Conservation (phyloP, 495 filamentous ascomycete species). For the Daldinia caldariorum region DNA sequence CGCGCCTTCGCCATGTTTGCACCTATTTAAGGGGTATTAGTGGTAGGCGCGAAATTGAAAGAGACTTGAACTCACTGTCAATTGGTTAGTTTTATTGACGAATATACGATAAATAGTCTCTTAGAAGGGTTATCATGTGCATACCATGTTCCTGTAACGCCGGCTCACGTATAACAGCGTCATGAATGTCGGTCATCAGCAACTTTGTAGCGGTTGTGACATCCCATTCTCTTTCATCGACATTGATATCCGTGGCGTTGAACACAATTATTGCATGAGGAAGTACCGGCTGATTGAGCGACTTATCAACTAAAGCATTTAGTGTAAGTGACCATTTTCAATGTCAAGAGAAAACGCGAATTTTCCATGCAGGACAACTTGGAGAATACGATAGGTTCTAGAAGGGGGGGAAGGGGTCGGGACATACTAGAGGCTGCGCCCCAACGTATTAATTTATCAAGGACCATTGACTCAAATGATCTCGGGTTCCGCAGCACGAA, state of each 20-base stretch:
- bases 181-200: constrained; percentile 49
- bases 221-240: constrained; percentile 61
- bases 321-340: not conserved
- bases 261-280: constrained; percentile 66
- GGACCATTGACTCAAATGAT: constrained; percentile 51
- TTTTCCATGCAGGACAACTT: too few species aligned
- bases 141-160: constrained; percentile 47
- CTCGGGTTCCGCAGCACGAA: constrained; percentile 61
- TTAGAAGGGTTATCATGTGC: constrained; percentile 14
- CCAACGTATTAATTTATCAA: constrained; percentile 57
- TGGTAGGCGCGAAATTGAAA: not conserved
- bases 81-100: not conserved
- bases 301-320: constrained; percentile 55
- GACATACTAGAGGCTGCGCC: constrained; percentile 47
- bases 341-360: too few species aligned
- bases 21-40: constrained; percentile 26
- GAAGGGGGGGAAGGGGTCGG: constrained; percentile 3
- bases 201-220: constrained; percentile 55
- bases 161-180: constrained; percentile 42
- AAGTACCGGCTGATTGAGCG: constrained; percentile 63
- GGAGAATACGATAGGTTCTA: too few species aligned
- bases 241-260: constrained; percentile 59
- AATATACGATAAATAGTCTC: not conserved
- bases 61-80: constrained; percentile 20
- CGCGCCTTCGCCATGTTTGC: constrained; percentile 39